Evolutionary conservation across 192 early-diverging fungal species (phyloP), one percentile per base, ranked within the genome.

Genomic region (Entomortierella lignicola): DNA sequence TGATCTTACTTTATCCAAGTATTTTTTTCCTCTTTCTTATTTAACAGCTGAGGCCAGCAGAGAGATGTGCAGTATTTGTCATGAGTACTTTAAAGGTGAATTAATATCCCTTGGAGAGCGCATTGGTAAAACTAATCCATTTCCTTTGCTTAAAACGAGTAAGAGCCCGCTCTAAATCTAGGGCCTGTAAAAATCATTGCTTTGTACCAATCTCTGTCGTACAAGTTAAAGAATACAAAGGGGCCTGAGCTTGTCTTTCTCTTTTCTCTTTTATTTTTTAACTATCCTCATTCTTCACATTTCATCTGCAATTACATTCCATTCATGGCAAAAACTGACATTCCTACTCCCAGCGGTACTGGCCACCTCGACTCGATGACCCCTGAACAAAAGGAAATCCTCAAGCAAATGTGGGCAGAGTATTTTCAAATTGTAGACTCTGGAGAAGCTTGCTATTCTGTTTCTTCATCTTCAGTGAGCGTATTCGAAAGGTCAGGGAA

Each of bases 281-380:
- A 47, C 20, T 47, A 4, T 47, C 17, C 12, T 47, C 44, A 47
- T 47, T 47, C 12, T 15, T 26, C 8, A 25, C n/a, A n/a, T 11
- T 56, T 34, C 32, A 20, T 20, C 50, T n/a, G n/a, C 50, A 18
- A 65, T 34, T 47, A 25, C 51, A 53, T n/a, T 26, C 15, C 4
- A 29, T 23, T 2, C 25, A 55, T 55, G 50, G 63, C 63, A 23
- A 65, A 65, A 17, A 44, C 42, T 15, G 50, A 65, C 23, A 65
- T 55, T 52, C 30, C 23, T 23, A 65, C 63, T 39, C 50, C 63
- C 41, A 63, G 56, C 12, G 65, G 56, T 6, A 66, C 77, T 15
- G 77, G 77, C 2, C 51, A 55, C 52, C 61, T 66, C 23, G 51
- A 51, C 34, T 65, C n/a, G 29, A 20, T 81, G 17, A 61, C 69